A percentile compares a stretch with the other conserved stretches of the same genome.
phyloP scores from a whole-genome alignment of 2,329 filamentous ascomycete species.

The Didymella keratinophila region DNA sequence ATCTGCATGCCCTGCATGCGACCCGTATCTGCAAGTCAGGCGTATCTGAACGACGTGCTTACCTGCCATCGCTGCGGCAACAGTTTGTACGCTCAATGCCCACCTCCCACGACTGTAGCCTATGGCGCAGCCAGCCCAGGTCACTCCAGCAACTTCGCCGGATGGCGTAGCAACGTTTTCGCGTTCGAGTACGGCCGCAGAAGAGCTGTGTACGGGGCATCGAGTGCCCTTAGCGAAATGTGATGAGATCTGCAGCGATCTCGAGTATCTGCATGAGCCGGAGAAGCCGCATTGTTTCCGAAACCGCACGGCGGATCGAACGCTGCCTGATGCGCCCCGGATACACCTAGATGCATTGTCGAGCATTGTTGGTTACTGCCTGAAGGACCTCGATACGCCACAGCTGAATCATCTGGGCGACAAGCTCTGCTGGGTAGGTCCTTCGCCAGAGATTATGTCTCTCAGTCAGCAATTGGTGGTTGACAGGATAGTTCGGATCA shows the following conservation, averaged over 20 bases:
- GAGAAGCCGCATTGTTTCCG: conserved; percentile 23
- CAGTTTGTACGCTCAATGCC: conserved; percentile 12
- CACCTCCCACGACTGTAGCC: conserved; percentile 11
- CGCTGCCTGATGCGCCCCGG: background rate
- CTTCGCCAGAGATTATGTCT: conserved; percentile 10
- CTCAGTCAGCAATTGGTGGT: conserved; percentile 30
- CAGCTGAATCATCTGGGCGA: background rate
- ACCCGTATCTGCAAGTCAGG: conserved; percentile 17
- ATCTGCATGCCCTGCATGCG: conserved; percentile 16
- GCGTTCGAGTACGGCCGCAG: conserved; percentile 17
- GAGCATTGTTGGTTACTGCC: background rate
- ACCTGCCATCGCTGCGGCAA: conserved; percentile 18
- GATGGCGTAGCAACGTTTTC: conserved; percentile 20
- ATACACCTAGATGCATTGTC: background rate
- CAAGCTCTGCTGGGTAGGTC: conserved; percentile 3
- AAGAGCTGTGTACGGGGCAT: conserved; percentile 3
- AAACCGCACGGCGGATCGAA: conserved; percentile 1
- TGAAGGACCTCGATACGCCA: background rate
- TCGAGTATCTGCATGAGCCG: conserved; percentile 17
- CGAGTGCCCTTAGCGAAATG: conserved; percentile 21
- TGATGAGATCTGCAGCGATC: conserved; percentile 24
- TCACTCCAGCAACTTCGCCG: conserved; percentile 21
- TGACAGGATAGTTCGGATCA: conserved; percentile 26
- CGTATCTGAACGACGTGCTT: conserved; percentile 14
- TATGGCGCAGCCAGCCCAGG: conserved; percentile 19